Percentiles rank a stretch among this genome's conserved stretches.
Evolutionary conservation across 2,329 filamentous ascomycete genomes (phyloP).

Genomic region (Calycina marina): DNA sequence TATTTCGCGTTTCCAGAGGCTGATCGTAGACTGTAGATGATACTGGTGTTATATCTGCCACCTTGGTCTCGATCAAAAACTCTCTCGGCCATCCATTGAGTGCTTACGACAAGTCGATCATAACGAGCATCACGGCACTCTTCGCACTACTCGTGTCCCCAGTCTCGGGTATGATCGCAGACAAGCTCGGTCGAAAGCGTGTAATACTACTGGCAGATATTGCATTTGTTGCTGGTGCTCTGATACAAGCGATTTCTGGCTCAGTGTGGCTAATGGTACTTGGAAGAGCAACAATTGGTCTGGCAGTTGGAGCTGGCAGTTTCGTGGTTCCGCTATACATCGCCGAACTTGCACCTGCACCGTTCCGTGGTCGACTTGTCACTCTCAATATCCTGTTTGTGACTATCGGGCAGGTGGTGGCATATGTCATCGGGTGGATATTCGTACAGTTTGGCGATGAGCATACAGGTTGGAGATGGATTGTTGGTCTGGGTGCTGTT

Average conservation of each 20-base stretch:
- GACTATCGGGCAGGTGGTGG: constrained; percentile 76
- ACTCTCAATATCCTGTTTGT: constrained; percentile 74
- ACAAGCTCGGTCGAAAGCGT: constrained; percentile 42
- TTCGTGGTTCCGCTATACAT: constrained; percentile 83
- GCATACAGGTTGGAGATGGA: constrained; percentile 67
- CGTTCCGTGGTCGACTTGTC: constrained; percentile 63
- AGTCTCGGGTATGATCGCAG: constrained; percentile 48
- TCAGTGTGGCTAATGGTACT: constrained; percentile 50
- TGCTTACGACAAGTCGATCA: constrained; percentile 53
- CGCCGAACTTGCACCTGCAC: constrained; percentile 66
- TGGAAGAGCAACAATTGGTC: constrained; percentile 55
- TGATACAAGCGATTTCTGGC: constrained; percentile 44
- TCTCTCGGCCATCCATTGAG: constrained; percentile 42
- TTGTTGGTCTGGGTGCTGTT: constrained; percentile 72
- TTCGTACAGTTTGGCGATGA: constrained; percentile 41
- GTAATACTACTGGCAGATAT: constrained; percentile 49
- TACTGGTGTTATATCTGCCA: constrained; percentile 48
- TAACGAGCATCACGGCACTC: constrained; percentile 55
- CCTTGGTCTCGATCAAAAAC: constrained; percentile 46
- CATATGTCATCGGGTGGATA: constrained; percentile 71
- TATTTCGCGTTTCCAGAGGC: neutral
- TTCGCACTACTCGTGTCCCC: constrained; percentile 51
- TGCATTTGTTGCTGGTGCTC: constrained; percentile 54
- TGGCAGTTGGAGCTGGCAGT: constrained; percentile 60
- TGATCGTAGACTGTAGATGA: constrained; percentile 14